These are phyloP conservation scores for Amylostereum areolatum DNA, from an alignment of 1,284 basidiomycete species.

Conservation along the genomic window DNA sequence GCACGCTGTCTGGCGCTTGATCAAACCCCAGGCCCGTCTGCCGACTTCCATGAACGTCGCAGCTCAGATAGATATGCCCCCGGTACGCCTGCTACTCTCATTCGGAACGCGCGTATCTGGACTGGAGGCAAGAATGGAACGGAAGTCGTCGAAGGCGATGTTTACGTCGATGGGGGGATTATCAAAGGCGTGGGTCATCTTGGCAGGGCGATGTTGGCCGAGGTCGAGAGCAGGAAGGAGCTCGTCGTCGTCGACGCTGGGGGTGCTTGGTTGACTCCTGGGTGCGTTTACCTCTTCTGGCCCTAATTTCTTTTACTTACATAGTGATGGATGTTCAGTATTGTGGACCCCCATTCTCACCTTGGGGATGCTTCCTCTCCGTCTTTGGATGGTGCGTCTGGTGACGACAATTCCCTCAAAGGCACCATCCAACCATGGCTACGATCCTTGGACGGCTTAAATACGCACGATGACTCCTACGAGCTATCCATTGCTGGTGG, in stretches of 20 bases:
- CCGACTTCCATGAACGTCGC: slow-evolving; percentile 46
- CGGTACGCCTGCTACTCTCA: slow-evolving; percentile 59
- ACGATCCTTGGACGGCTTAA: slow-evolving; percentile 40
- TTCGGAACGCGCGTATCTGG: slow-evolving; percentile 78
- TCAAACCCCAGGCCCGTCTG: slow-evolving; percentile 32
- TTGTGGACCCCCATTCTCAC: slow-evolving; percentile 80
- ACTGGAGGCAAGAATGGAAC: slow-evolving; percentile 66
- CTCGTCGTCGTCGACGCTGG: slow-evolving; percentile 48
- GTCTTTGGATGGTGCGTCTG: slow-evolving; percentile 34
- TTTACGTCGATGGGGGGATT: slow-evolving; percentile 54
- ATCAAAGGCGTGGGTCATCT: slow-evolving; percentile 52
- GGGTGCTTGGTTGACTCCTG: slow-evolving; percentile 66
- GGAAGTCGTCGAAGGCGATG: slow-evolving; percentile 56
- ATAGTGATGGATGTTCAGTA: slow-evolving; percentile 20
- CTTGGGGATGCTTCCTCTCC: slow-evolving; percentile 67
- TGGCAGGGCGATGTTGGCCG: slow-evolving; percentile 27
- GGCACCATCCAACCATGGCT: slow-evolving; percentile 56
- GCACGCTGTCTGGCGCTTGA: background rate
- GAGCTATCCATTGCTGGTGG: slow-evolving; percentile 39
- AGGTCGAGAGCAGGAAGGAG: slow-evolving; percentile 26
- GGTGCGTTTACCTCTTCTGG: slow-evolving; percentile 26
- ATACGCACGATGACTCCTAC: slow-evolving; percentile 43
- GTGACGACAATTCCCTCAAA: slow-evolving; percentile 45
- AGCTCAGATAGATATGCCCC: slow-evolving; percentile 67
- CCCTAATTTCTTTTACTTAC: background rate